Evolutionary conservation across 139 green algal genomes (phyloP).

Genomic region (Edaphochlamys debaryana): DNA sequence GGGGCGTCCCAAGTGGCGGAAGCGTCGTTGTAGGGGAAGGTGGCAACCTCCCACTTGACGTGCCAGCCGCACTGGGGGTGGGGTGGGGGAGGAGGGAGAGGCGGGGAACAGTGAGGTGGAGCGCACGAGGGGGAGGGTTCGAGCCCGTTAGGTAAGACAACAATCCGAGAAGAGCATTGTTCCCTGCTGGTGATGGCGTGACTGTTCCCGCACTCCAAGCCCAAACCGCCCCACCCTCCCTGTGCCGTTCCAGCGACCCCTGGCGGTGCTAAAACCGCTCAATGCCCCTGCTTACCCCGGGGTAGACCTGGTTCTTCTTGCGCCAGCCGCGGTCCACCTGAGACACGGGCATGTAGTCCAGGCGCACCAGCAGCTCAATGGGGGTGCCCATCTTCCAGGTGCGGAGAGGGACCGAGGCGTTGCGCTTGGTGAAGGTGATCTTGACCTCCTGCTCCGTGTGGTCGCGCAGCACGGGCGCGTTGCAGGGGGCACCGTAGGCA

Average conservation of each 20-base stretch:
- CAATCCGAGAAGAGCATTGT: no score
- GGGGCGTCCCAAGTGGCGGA: no score
- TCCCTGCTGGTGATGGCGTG: no score
- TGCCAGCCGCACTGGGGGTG: constrained; percentile 21
- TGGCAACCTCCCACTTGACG: constrained; percentile 1
- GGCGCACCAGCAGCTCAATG: constrained; percentile 1
- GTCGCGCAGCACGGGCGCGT: not conserved
- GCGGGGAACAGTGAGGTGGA: not conserved
- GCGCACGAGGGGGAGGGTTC: not conserved
- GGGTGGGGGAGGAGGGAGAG: not conserved
- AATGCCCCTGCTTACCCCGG: constrained; percentile 51
- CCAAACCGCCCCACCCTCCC: no score
- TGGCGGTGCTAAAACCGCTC: no score
- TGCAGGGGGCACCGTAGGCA: constrained; percentile 9
- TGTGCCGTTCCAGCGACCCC: no score
- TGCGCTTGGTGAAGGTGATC: not conserved
- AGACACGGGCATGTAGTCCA: constrained; percentile 23
- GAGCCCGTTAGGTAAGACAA: no score
- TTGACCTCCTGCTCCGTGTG: not conserved
- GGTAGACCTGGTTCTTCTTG: constrained; percentile 57
- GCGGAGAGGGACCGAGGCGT: not conserved
- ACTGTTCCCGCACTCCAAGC: no score
- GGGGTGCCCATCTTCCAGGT: constrained; percentile 18
- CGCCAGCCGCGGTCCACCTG: constrained; percentile 45
- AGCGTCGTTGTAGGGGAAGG: not conserved